A percentile compares a stretch with the other conserved stretches of the same genome.
Evolutionary conservation across 805 yeast genomes (phyloP).

Genomic region (Candida jianshihensis): DNA sequence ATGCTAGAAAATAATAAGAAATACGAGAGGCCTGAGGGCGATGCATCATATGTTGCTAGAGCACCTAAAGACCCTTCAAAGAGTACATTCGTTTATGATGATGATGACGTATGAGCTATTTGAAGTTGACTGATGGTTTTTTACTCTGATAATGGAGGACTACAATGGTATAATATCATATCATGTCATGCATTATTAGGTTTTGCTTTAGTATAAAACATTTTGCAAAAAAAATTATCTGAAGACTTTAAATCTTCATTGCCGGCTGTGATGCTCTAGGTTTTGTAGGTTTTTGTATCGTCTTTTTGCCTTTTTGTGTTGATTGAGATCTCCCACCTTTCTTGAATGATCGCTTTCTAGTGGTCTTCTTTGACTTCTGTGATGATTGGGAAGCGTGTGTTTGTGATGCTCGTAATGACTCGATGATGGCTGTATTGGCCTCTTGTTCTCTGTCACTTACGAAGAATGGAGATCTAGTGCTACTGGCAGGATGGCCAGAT

Average conservation of each 20-base stretch:
- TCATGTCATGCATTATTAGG: background rate
- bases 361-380: background rate
- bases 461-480: conserved; percentile 16
- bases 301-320: background rate
- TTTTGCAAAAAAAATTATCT: too few species aligned
- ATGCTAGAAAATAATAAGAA: conserved; percentile 46
- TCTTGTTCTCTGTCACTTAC: conserved; percentile 6
- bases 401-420: conserved; percentile 18
- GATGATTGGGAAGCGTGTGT: background rate
- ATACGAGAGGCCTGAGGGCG: conserved; percentile 51
- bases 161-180: too few species aligned
- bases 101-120: conserved; percentile 33
- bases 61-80: conserved; percentile 57
- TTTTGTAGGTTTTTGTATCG: background rate
- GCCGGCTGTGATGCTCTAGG: background rate
- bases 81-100: conserved; percentile 49
- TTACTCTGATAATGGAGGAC: too few species aligned
- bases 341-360: background rate
- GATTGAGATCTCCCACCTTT: too few species aligned
- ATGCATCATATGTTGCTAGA: conserved; percentile 36
- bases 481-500: conserved; percentile 5
- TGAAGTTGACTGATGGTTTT: background rate
- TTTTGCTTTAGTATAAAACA: too few species aligned
- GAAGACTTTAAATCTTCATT: background rate
- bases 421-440: conserved; percentile 13